Percentiles rank a stretch among this genome's conserved stretches.
Evolutionary conservation across 768 basidiomycete genomes (phyloP).

Genomic region (Lactifluus piperatus): DNA sequence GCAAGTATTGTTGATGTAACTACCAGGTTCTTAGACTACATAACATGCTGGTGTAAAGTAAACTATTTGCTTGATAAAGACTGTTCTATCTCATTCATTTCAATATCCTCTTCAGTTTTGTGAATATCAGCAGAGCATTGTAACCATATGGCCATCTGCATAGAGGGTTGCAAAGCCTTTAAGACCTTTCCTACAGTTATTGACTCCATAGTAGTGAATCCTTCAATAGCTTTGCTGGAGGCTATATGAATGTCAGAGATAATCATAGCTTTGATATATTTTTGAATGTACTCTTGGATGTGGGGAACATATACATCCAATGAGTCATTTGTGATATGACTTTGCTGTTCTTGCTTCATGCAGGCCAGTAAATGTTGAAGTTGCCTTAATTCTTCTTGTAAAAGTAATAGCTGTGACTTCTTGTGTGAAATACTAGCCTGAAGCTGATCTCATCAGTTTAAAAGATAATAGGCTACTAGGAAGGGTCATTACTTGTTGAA

Average conservation of each 20-base stretch:
- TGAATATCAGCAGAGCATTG: neutral
- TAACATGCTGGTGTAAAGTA: neutral
- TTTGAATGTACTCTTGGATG: neutral
- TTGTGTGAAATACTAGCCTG: slow-evolving; percentile 2
- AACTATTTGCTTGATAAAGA: neutral
- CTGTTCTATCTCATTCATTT: slow-evolving; percentile 9
- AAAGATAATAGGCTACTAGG: no score
- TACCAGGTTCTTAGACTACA: neutral
- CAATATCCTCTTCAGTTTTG: slow-evolving; percentile 5
- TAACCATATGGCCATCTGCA: slow-evolving; percentile 2
- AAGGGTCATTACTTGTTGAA: slow-evolving; percentile 4
- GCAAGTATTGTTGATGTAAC: neutral
- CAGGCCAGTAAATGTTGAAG: neutral
- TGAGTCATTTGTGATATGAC: neutral
- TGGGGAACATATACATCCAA: neutral
- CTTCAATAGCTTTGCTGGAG: neutral
- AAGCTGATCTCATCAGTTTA: neutral
- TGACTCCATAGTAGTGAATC: neutral
- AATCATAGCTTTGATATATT: neutral
- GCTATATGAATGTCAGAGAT: neutral
- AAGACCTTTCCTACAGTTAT: neutral
- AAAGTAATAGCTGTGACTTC: neutral
- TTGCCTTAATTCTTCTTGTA: slow-evolving; percentile 4
- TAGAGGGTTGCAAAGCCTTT: neutral
- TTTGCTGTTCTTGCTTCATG: neutral